Conservation (phyloP, 176 grass and related monocot genomes). For the Rhynchospora breviuscula region DNA sequence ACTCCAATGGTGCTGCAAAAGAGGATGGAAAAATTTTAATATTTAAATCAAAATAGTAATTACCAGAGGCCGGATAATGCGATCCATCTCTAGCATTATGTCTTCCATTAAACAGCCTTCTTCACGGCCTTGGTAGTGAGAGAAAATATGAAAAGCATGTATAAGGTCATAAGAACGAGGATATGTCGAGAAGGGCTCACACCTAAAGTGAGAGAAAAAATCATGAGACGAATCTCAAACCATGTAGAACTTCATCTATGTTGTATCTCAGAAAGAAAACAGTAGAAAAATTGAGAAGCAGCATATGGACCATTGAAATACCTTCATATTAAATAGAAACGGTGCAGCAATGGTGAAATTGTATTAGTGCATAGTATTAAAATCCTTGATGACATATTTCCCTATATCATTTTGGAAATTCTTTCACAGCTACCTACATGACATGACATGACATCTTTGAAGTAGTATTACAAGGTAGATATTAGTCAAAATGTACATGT, state of each 20-base stretch:
- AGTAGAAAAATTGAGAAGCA: neutral
- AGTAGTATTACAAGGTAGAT: too few species aligned
- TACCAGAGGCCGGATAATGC: slow-evolving; percentile 73
- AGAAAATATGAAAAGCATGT: slow-evolving; percentile 76
- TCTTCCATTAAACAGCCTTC: slow-evolving; percentile 78
- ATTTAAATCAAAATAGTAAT: slow-evolving; percentile 18
- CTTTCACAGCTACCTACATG: neutral
- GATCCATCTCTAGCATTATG: slow-evolving; percentile 94
- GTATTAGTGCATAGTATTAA: neutral
- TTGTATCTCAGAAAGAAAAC: slow-evolving; percentile 23
- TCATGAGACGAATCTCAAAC: neutral
- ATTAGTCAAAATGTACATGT: neutral
- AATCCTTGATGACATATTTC: neutral
- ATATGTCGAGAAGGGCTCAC: slow-evolving; percentile 95
- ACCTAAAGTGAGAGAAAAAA: slow-evolving; percentile 47
- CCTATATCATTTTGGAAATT: neutral
- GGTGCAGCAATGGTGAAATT: neutral
- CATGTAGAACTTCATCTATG: neutral
- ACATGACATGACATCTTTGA: neutral
- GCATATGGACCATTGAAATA: neutral
- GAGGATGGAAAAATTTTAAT: neutral
- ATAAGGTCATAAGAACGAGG: slow-evolving; percentile 88
- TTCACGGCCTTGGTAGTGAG: slow-evolving; percentile 49
- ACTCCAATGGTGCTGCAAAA: neutral
- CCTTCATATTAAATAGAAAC: neutral